Evolutionary conservation across 345 rosid genomes (phyloP).

Genomic region (Hypericum perforatum): DNA sequence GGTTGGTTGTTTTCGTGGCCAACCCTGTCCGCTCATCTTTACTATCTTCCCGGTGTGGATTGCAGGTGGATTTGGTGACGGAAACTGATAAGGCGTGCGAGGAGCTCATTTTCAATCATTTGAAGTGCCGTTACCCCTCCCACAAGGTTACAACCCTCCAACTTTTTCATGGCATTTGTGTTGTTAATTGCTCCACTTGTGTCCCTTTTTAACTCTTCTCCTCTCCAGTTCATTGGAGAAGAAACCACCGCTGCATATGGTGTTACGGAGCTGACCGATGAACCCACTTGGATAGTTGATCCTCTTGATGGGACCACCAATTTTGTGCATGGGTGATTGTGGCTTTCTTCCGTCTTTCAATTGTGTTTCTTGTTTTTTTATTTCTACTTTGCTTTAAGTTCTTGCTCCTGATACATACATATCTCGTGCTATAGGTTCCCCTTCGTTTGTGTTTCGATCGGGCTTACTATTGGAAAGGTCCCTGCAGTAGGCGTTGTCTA

Average conservation of each 20-base stretch:
- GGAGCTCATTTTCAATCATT: conserved; percentile 74
- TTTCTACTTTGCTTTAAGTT: conserved; percentile 2
- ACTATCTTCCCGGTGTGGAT: background rate
- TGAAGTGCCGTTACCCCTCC: conserved; percentile 47
- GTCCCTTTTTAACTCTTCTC: conserved; percentile 1
- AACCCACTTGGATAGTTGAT: conserved; percentile 97
- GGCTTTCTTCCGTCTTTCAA: conserved; percentile 1
- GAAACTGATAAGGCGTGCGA: conserved; percentile 98
- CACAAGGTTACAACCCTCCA: conserved; percentile 46
- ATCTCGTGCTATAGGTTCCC: conserved; percentile 46
- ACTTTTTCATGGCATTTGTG: background rate
- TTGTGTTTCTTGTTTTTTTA: conserved; percentile 8
- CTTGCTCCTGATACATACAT: background rate
- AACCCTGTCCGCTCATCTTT: background rate
- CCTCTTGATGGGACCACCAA: conserved; percentile 99
- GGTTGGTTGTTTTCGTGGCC: background rate
- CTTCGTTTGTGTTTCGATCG: conserved; percentile 81
- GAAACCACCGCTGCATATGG: conserved; percentile 92
- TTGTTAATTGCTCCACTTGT: conserved; percentile 1
- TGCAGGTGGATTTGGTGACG: conserved; percentile 90
- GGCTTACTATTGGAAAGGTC: conserved; percentile 76
- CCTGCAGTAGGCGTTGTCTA: conserved; percentile 85
- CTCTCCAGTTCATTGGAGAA: conserved; percentile 77
- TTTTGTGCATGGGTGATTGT: conserved; percentile 82
- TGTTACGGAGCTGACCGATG: conserved; percentile 63